phyloP scores from a whole-genome alignment of 331 rosid species.

The Quercus phellos region DNA sequence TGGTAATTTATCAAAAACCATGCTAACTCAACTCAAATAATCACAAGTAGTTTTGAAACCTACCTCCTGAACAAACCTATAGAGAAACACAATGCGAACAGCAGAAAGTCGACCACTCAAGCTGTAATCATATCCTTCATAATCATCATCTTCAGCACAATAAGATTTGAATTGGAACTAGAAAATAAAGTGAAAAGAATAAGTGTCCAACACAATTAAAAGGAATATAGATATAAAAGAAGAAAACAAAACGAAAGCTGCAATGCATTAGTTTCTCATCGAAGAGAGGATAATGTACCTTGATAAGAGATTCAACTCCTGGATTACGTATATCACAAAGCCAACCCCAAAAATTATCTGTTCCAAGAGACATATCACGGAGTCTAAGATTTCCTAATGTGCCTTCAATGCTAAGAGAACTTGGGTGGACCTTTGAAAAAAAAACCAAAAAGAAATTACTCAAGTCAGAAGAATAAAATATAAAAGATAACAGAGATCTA shows the following conservation, averaged over 20 bases:
- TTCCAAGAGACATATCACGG: slow-evolving; percentile 70
- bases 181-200: slow-evolving; percentile 23
- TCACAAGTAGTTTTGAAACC: slow-evolving; percentile 9
- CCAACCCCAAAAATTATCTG: slow-evolving; percentile 85
- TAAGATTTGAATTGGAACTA: slow-evolving; percentile 90
- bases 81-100: slow-evolving; percentile 89
- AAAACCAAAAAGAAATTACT: slow-evolving; percentile 8
- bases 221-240: slow-evolving; percentile 3
- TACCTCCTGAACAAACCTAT: slow-evolving; percentile 99
- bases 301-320: slow-evolving; percentile 86
- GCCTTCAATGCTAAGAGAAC: slow-evolving; percentile 90
- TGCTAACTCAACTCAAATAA: not conserved
- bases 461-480: slow-evolving; percentile 22
- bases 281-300: slow-evolving; percentile 36
- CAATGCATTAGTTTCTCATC: not conserved
- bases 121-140: slow-evolving; percentile 85
- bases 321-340: slow-evolving; percentile 95
- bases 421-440: slow-evolving; percentile 70
- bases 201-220: not conserved
- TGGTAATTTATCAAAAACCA: not conserved
- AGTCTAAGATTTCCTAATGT: slow-evolving; percentile 88
- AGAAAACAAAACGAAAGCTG: not conserved
- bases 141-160: slow-evolving; percentile 83
- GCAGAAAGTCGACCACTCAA: slow-evolving; percentile 91
- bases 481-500: not conserved